Evolutionary conservation across 1,284 basidiomycete genomes (phyloP).

Genomic region (Fomitopsis palustris): DNA sequence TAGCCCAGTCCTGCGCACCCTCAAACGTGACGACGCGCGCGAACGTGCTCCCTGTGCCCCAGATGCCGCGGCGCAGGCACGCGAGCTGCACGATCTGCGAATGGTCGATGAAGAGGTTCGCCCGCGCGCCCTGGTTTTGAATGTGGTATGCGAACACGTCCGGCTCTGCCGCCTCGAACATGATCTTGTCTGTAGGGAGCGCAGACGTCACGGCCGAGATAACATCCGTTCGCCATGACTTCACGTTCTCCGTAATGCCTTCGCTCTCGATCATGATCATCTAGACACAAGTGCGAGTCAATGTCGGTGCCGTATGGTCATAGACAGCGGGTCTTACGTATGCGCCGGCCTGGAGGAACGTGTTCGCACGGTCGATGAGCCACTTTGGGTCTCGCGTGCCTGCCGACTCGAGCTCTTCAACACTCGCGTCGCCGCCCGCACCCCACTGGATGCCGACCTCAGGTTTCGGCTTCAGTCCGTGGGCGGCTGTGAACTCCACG

Average conservation of each 20-base stretch:
- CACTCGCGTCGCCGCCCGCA: constrained; percentile 38
- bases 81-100: constrained; percentile 45
- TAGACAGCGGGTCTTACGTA: constrained; percentile 16
- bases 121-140: constrained; percentile 41
- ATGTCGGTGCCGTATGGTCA: neutral
- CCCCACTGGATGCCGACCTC: constrained; percentile 44
- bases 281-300: constrained; percentile 15
- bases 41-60: constrained; percentile 43
- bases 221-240: constrained; percentile 39
- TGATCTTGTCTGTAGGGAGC: constrained; percentile 41
- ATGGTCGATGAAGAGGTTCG: constrained; percentile 46
- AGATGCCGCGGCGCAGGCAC: constrained; percentile 42
- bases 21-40: constrained; percentile 34
- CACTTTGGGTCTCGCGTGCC: constrained; percentile 41
- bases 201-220: constrained; percentile 40
- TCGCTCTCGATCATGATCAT: constrained; percentile 48
- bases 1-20: constrained; percentile 9
- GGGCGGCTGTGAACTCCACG: constrained; percentile 37
- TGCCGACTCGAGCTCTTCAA: constrained; percentile 37
- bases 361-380: constrained; percentile 41
- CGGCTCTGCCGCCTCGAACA: constrained; percentile 46
- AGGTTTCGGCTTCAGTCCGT: constrained; percentile 43
- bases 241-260: constrained; percentile 47
- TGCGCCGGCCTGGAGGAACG: constrained; percentile 40
- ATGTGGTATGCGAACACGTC: constrained; percentile 41